Base-by-base conservation (phyloP, 1,284 basidiomycete genomes). In the Phylloboletellus chloephorus region DNA sequence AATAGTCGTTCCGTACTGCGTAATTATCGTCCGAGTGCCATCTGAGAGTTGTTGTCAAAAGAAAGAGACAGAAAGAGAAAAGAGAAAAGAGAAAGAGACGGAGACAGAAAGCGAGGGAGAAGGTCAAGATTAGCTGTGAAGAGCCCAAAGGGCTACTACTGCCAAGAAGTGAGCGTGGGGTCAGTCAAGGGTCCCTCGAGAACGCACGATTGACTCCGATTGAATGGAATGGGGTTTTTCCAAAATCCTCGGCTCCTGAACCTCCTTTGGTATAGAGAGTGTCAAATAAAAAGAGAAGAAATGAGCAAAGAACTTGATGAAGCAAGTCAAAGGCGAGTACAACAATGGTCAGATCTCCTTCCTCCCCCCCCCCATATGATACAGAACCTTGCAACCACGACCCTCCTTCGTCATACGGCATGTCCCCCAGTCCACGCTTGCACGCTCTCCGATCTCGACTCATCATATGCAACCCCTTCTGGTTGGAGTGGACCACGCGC, bases 361-460 rank as follows among this genome's bases (percentile, higher is more conserved):
- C 13, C 16, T 31, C 16, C 23, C 28, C 25, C 31, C 33, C n/a
- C 10, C n/a, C n/a, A n/a, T 45, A 45, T 45, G 42, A 45, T 44
- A 45, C 43, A 45, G n/a, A 24, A 31, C 37, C 17, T 13, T 11
- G n/a, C 10, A 13, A n/a, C 12, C 19, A 17, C 17, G 16, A 25
- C 10, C 31, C 5, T 17, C 4, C 7, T 6, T 19, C 34, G 19
- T 54, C 47, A 73, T 52, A 74, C 20, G 31, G 72, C 74, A 33
- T 47, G 57, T 19, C 65, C 67, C 0, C 67, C 71, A 31, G 60
- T 48, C 73, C 73, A 74, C 26, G 68, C 65, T 3, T 58, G 51
- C 28, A 50, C 48, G 40, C 66, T 69, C 26, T 51, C 49, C 25
- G 63, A 63, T 46, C 63, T 58, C 39, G 57, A 52, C 20, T 56